Evolutionary conservation across 106 monocot species (phyloP).

Genomic region (Acorus gramineus): DNA sequence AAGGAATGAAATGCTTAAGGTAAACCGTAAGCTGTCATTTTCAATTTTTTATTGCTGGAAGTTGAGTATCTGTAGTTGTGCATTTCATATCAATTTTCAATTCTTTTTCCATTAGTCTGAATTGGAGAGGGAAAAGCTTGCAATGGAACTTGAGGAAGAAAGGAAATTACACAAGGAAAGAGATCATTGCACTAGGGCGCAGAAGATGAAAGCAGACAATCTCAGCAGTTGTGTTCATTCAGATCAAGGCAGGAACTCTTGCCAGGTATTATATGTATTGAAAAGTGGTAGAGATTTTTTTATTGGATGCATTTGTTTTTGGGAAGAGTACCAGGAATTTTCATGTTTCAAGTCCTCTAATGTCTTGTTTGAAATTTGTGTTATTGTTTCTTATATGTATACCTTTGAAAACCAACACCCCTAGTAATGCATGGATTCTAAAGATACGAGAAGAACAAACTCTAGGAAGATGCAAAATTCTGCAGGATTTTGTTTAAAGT

Average conservation of each 20-base stretch:
- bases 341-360: too few species aligned
- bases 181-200: slow-evolving; percentile 30
- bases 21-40: slow-evolving; percentile 3
- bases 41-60: background rate
- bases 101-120: slow-evolving; percentile 39
- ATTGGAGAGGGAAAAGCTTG: slow-evolving; percentile 51
- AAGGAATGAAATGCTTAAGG: slow-evolving; percentile 97
- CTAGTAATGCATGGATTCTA: too few species aligned
- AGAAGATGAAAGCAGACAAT: slow-evolving; percentile 30
- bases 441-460: too few species aligned
- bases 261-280: slow-evolving; percentile 23
- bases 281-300: background rate
- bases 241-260: slow-evolving; percentile 8
- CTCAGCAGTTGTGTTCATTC: slow-evolving; percentile 13
- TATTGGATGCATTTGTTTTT: background rate
- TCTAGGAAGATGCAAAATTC: too few species aligned
- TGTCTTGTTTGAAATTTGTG: too few species aligned
- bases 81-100: background rate
- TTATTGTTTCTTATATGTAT: too few species aligned
- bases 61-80: background rate
- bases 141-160: slow-evolving; percentile 65
- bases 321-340: too few species aligned
- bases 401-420: too few species aligned
- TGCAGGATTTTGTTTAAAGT: too few species aligned
- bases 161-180: slow-evolving; percentile 40